Conservation (phyloP, 257 asterid genomes). For the Dorcoceras hygrometricum region DNA sequence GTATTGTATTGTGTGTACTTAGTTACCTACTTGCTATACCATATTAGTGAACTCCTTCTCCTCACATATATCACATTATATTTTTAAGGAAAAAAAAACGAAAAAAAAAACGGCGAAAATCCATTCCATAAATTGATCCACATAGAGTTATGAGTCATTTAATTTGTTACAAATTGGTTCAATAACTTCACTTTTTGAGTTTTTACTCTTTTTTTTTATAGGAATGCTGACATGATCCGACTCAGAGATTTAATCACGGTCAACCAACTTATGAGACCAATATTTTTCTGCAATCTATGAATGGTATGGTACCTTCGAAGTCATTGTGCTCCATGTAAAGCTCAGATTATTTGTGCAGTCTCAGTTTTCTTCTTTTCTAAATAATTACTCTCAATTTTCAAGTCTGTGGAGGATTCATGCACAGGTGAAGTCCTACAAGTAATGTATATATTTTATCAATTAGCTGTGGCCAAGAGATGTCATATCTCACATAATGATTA, state of each 20-base stretch:
- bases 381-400: too few relatives aligned
- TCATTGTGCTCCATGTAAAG: too few relatives aligned
- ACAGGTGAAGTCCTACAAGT: neutral
- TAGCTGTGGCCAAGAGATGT: constrained; percentile 21
- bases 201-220: too few relatives aligned
- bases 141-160: too few relatives aligned
- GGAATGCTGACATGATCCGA: too few relatives aligned
- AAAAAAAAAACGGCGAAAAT: too few relatives aligned
- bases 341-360: neutral
- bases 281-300: too few relatives aligned
- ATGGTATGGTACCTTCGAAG: too few relatives aligned
- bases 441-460: neutral
- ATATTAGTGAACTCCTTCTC: neutral
- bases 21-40: constrained; percentile 6
- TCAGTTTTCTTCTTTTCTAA: neutral
- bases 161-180: too few relatives aligned
- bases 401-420: neutral
- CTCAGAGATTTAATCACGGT: neutral
- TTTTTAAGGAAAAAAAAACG: too few relatives aligned
- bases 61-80: neutral
- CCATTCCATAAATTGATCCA: too few relatives aligned
- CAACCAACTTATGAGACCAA: neutral
- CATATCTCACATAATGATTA: constrained; percentile 28
- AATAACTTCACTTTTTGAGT: too few relatives aligned
- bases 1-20: neutral